These are phyloP conservation scores for Alternaria sp. DNA, from an alignment of 2,329 filamentous ascomycete genomes.

Conservation along the genomic window DNA sequence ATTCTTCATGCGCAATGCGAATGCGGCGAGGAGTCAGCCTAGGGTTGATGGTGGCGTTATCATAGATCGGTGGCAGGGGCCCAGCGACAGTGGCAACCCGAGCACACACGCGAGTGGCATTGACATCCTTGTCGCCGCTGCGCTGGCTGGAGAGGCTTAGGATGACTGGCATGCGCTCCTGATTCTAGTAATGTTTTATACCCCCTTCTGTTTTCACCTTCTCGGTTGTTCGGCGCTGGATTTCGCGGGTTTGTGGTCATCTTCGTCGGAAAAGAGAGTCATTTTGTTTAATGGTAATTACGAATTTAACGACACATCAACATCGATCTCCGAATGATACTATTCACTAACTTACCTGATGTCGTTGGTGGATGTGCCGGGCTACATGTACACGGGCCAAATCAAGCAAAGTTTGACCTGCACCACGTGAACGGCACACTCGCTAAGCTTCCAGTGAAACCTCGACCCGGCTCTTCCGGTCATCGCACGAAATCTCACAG, in stretches of 20 bases:
- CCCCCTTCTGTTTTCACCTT: background rate
- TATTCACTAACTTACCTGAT: background rate
- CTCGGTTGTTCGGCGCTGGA: constrained; percentile 1
- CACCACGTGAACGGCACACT: background rate
- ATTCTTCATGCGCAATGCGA: constrained; percentile 44
- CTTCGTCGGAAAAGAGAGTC: background rate
- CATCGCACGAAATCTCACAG: background rate
- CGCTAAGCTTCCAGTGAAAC: background rate
- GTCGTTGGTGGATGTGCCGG: background rate
- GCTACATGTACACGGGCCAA: background rate
- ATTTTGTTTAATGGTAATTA: constrained; percentile 10
- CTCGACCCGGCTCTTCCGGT: background rate
- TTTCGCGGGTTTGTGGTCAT: background rate
- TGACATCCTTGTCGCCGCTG: constrained; percentile 66
- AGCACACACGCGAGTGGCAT: constrained; percentile 68
- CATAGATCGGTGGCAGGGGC: constrained; percentile 66
- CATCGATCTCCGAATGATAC: background rate
- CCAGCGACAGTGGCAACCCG: constrained; percentile 57
- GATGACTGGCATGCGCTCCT: background rate
- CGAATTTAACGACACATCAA: background rate
- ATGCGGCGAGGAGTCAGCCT: constrained; percentile 37
- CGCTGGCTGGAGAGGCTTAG: constrained; percentile 9
- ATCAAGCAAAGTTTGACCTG: background rate
- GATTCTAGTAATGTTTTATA: constrained; percentile 10
- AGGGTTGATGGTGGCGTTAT: constrained; percentile 54